These are phyloP conservation scores for Mycena chlorophos DNA, from an alignment of 768 basidiomycete species.

Conservation along the genomic window DNA sequence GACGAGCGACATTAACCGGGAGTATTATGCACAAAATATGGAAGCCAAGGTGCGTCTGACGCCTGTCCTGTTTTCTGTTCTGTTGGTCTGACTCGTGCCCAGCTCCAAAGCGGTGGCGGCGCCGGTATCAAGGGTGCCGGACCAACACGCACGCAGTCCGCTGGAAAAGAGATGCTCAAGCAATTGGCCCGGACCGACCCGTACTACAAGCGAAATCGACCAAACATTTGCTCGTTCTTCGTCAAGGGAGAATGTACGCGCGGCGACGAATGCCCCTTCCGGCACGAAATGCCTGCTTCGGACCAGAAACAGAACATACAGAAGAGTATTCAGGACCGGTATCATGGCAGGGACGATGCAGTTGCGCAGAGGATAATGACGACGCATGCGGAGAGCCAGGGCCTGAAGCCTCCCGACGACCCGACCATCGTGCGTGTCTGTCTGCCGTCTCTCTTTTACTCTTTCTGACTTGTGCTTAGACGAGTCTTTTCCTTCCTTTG, in stretches of 20 bases:
- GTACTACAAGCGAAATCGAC: slow-evolving; percentile 94
- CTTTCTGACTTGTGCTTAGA: slow-evolving; percentile 43
- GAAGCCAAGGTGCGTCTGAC: slow-evolving; percentile 65
- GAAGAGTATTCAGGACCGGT: slow-evolving; percentile 77
- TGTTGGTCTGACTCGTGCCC: neutral
- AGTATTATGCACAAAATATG: slow-evolving; percentile 93
- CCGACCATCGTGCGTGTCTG: slow-evolving; percentile 65
- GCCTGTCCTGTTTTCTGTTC: neutral
- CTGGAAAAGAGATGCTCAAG: slow-evolving; percentile 97
- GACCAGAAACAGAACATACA: slow-evolving; percentile 63
- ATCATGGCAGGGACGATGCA: slow-evolving; percentile 89
- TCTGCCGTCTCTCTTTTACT: slow-evolving; percentile 1
- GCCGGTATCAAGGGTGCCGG: neutral
- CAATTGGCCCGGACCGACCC: slow-evolving; percentile 93
- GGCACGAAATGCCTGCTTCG: slow-evolving; percentile 86
- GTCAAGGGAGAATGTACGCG: slow-evolving; percentile 93
- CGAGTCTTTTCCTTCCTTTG: slow-evolving; percentile 81
- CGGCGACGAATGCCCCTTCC: slow-evolving; percentile 91
- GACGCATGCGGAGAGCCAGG: slow-evolving; percentile 76
- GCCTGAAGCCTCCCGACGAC: slow-evolving; percentile 90
- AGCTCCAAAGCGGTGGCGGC: neutral
- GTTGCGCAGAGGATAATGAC: slow-evolving; percentile 89
- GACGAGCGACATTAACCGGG: slow-evolving; percentile 94
- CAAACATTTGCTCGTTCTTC: slow-evolving; percentile 94
- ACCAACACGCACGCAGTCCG: slow-evolving; percentile 55